Evolutionary conservation across 768 basidiomycete species (phyloP).

Genomic region (Boletus rubroflammeus): DNA sequence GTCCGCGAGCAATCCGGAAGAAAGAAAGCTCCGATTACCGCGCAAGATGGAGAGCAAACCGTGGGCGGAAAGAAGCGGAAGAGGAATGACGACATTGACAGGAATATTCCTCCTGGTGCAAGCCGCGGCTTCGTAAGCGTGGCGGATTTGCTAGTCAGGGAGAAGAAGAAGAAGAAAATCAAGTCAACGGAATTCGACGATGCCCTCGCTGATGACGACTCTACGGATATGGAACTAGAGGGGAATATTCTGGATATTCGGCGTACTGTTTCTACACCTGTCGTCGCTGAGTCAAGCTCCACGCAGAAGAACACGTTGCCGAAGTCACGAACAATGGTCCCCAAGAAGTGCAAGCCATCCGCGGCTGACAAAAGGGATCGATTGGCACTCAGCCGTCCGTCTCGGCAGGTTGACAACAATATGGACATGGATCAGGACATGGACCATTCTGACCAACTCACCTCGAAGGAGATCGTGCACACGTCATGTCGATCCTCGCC

Average conservation of each 20-base stretch:
- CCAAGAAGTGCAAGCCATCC: conserved; percentile 20
- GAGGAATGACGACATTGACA: conserved; percentile 58
- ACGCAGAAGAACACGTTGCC: conserved; percentile 40
- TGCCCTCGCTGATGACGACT: conserved; percentile 56
- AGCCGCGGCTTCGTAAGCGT: conserved; percentile 69
- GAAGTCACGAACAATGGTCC: conserved; percentile 43
- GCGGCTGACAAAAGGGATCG: conserved; percentile 25
- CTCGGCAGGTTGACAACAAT: conserved; percentile 45
- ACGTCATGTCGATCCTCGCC: conserved; percentile 7
- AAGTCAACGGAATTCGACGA: conserved; percentile 45
- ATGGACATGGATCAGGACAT: conserved; percentile 50
- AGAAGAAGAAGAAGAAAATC: conserved; percentile 44
- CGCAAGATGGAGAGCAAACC: conserved; percentile 28
- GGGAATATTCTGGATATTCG: conserved; percentile 47
- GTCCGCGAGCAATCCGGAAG: conserved; percentile 46
- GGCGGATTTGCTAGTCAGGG: conserved; percentile 56
- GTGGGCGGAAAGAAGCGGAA: conserved; percentile 57
- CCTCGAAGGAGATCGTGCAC: conserved; percentile 1
- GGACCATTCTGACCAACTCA: conserved; percentile 10
- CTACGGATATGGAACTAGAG: conserved; percentile 65
- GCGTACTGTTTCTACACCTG: conserved; percentile 51
- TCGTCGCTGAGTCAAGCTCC: conserved; percentile 27
- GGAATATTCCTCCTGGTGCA: conserved; percentile 76
- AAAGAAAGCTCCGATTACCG: conserved; percentile 25
- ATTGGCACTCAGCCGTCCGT: conserved; percentile 40